Evolutionary conservation across 2,329 filamentous ascomycete genomes (phyloP), one percentile per base, ranked within the genome.

Genomic region (Aciculosporium take): DNA sequence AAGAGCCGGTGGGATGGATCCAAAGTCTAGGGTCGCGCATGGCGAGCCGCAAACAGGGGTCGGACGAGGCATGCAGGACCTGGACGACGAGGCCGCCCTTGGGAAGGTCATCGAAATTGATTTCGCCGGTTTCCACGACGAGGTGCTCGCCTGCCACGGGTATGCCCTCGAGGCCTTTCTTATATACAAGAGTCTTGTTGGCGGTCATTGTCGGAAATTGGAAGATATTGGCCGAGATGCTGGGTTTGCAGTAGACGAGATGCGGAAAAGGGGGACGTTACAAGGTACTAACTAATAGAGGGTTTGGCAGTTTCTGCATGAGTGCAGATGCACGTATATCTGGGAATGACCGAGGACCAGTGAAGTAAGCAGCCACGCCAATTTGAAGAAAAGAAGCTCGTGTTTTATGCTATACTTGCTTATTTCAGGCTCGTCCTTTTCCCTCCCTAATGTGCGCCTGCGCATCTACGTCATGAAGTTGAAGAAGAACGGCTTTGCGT

Each of bases 11-110:
- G 48, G 34, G 47, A 62, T 91, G 8, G 82, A 86, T 63, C 81
- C 76, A 56, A 64, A 53, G 28, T n/a, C 66, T 58, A 6, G 81
- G 56, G 37, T 68, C 61, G 37, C 84, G 79, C 82, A 94, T 88
- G 50, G 76, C 74, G 46, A 81, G 82, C 43, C 87, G 81, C 67
- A 84, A 76, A 66, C 93, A 94, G 2, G 86, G 86, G 60, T 94
- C 86, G 63, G 81, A 81, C 31, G 83, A 88, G 48, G 78, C 69
- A 59, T 82, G 85, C 53, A 81, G 72, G 51, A 81, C 74, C 64
- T 85, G 74, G 48, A 81, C 63, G 37, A 93, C 59, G 31, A 85
- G 79, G 48, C 82, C 81, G 34, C 72, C 58, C 20, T 76, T 70
- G 23, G 77, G 71, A 5, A 72, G 57, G 39, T 72, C 66, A 20